Conservation (phyloP, 2,329 filamentous ascomycete species). For the Penicillium sp. region DNA sequence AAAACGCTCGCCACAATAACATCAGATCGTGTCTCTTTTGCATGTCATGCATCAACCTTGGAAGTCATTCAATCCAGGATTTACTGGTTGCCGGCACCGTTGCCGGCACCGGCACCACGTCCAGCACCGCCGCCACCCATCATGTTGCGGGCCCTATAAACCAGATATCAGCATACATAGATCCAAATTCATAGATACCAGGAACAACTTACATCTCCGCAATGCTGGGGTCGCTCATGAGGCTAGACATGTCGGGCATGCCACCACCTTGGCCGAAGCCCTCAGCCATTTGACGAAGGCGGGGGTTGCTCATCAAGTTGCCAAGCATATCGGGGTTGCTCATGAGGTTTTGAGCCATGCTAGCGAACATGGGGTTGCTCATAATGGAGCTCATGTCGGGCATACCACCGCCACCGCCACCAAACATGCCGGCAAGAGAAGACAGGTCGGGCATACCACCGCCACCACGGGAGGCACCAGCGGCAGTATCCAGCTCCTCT, state of each 20-base stretch:
- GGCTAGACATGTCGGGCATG: slow-evolving; percentile 79
- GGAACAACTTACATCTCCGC: slow-evolving; percentile 77
- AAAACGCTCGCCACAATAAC: slow-evolving; percentile 23
- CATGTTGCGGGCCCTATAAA: slow-evolving; percentile 63
- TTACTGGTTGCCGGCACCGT: slow-evolving; percentile 32
- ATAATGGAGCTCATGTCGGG: slow-evolving; percentile 85
- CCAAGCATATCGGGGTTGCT: slow-evolving; percentile 90
- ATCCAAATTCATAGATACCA: not conserved
- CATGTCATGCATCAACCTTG: slow-evolving; percentile 11
- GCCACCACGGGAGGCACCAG: slow-evolving; percentile 44
- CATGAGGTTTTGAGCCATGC: slow-evolving; percentile 97
- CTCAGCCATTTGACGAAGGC: slow-evolving; percentile 81
- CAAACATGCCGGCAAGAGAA: slow-evolving; percentile 71
- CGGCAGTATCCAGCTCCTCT: slow-evolving; percentile 53
- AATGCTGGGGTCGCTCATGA: slow-evolving; percentile 92
- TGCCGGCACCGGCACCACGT: slow-evolving; percentile 30
- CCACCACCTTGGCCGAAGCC: slow-evolving; percentile 73
- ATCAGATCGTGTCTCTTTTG: slow-evolving; percentile 21
- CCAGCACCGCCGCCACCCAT: slow-evolving; percentile 57
- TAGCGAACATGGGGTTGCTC: slow-evolving; percentile 97
- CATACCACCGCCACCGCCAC: slow-evolving; percentile 64
- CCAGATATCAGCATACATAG: slow-evolving; percentile 6
- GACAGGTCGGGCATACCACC: slow-evolving; percentile 71
- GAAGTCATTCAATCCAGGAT: slow-evolving; percentile 9
- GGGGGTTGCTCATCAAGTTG: slow-evolving; percentile 92